Conservation (phyloP, 2,329 filamentous ascomycete species). For the Monosporascus sp. region DNA sequence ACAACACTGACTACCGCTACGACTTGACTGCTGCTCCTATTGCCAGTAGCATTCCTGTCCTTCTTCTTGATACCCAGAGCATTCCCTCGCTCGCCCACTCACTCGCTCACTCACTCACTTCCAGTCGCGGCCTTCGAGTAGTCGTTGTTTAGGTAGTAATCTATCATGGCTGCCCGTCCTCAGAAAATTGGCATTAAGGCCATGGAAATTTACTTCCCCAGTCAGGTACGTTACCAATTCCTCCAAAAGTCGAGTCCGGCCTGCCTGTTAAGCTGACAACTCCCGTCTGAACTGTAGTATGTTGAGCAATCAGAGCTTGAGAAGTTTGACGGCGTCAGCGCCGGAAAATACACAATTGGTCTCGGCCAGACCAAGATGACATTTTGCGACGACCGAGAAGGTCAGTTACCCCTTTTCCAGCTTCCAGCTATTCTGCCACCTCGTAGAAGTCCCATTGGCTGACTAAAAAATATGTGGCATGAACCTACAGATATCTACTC, state of each 20-base stretch:
- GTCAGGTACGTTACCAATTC: constrained; percentile 57
- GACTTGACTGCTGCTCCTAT: background rate
- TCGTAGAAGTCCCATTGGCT: constrained; percentile 2
- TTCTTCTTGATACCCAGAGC: background rate
- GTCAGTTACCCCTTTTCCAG: constrained; percentile 40
- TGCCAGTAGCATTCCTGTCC: background rate
- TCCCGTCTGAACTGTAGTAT: constrained; percentile 49
- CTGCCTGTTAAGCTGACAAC: constrained; percentile 16
- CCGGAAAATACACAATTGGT: constrained; percentile 86
- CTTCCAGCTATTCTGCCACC: background rate
- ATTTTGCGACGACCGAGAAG: constrained; percentile 86
- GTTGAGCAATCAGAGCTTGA: constrained; percentile 79
- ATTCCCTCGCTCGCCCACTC: too few species aligned
- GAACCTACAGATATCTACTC: constrained; percentile 72
- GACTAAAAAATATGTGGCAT: constrained; percentile 11
- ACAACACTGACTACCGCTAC: background rate
- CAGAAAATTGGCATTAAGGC: constrained; percentile 90
- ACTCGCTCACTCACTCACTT: background rate
- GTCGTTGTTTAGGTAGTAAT: background rate
- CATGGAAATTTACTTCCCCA: constrained; percentile 86
- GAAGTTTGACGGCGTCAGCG: constrained; percentile 77
- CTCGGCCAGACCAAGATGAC: constrained; percentile 89
- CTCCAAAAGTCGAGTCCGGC: constrained; percentile 3
- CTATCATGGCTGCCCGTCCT: constrained; percentile 66
- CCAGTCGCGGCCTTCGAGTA: constrained; percentile 1